Base-by-base conservation (phyloP, 2,329 filamentous ascomycete species). In the Diaporthe batatas region DNA sequence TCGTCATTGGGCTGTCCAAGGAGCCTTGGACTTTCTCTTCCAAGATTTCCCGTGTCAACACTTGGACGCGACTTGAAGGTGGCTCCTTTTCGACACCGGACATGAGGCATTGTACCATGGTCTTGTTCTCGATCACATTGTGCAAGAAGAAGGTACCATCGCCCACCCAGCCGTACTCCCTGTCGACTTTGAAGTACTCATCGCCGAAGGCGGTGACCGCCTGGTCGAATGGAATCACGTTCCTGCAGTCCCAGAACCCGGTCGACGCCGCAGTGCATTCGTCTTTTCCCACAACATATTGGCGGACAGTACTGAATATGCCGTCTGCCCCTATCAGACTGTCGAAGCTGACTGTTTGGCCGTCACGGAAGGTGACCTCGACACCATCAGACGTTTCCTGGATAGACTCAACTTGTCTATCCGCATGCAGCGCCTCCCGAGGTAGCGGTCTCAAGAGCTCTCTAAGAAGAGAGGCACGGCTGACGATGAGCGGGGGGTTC, bases 81-180 rank as follows among this genome's bases (percentile, higher is more conserved):
- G 47, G 47, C 47, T 51, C 47, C 47, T 51, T 51, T 25, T 51
- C 47, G 47, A 51, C 47, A 25, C 47, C 47, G n/a, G 47, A 51
- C 47, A 51, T 51, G 47, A 51, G 47, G 47, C 47, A 51, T 25
- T 51, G 47, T 51, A 51, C 47, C 47, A 51, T 51, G 47, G 47
- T 51, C 47, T n/a, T 51, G n/a, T 51, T n/a, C 47, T 51, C 47
- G 47, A 51, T 51, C 47, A 51, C 47, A 51, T 51, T 51, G 21
- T 51, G 47, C 7, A 51, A 51, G n/a, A 51, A 51, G 47, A 51
- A 51, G 47, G 47, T 51, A 51, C 47, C 47, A 25, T 51, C 47
- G 47, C 47, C 47, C 47, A 51, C 47, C 47, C 47, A 51, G 47
- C 47, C 47, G 47, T 51, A 51, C 47, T 51, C 47, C 47, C 47